Evolutionary conservation across 2,329 filamentous ascomycete genomes (phyloP), one percentile per base, ranked within the genome.

Genomic region (Truncatella angustata): DNA sequence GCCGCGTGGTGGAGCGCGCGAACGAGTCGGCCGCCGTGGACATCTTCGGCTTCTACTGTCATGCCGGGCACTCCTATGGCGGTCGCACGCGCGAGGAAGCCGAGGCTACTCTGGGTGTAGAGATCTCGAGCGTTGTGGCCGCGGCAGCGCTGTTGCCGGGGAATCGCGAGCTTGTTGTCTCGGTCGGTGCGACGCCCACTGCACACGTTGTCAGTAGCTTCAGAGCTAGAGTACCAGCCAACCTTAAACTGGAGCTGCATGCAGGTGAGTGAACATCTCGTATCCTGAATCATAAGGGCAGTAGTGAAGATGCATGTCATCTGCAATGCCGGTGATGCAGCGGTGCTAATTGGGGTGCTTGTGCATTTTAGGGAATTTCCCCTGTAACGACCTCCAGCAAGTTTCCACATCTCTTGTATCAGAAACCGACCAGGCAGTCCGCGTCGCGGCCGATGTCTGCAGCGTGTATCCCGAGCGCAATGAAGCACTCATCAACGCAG

Each of bases 291-390:
- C n/a, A n/a, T n/a, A n/a, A n/a, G n/a, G n/a, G n/a, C n/a, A n/a
- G n/a, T n/a, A n/a, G n/a, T n/a, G n/a, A n/a, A n/a, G n/a, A n/a
- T n/a, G n/a, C n/a, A n/a, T n/a, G n/a, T n/a, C n/a, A n/a, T n/a
- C n/a, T n/a, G n/a, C n/a, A n/a, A n/a, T n/a, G n/a, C n/a, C n/a
- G n/a, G n/a, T n/a, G n/a, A n/a, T n/a, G n/a, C n/a, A n/a, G n/a
- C n/a, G n/a, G n/a, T n/a, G n/a, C n/a, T n/a, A n/a, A n/a, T n/a
- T n/a, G n/a, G n/a, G n/a, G n/a, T n/a, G n/a, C n/a, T n/a, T n/a
- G n/a, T n/a, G n/a, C n/a, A n/a, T n/a, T n/a, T n/a, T n/a, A 49
- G 46, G 46, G 6, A 49, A 49, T 20, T 49, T 49, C 34, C 46
- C 46, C 20, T 21, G 16, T 34, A 49, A 49, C 20, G 46, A 49